phyloP scores from a whole-genome alignment of 805 yeast genomes.

The Pichia eremophila region DNA sequence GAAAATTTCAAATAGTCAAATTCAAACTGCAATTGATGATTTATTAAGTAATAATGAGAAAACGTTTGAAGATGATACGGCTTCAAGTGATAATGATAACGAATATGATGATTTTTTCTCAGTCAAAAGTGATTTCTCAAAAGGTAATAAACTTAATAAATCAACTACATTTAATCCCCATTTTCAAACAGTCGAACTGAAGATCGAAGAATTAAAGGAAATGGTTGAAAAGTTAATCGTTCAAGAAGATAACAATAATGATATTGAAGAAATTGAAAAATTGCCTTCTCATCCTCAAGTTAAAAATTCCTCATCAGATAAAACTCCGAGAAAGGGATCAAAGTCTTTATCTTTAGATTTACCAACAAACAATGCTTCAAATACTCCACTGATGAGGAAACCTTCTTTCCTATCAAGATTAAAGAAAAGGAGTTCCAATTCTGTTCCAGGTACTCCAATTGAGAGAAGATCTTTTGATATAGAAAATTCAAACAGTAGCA shows the following conservation, averaged over 20 bases:
- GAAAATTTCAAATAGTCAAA: not conserved
- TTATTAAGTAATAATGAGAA: not conserved
- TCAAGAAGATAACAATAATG: not conserved
- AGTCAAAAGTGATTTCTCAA: not conserved
- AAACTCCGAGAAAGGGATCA: not conserved
- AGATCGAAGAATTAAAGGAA: not conserved
- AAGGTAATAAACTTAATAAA: too few relatives aligned
- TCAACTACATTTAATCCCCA: not conserved
- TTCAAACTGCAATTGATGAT: not conserved
- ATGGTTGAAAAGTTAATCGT: not conserved
- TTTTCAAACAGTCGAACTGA: not conserved
- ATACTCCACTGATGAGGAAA: not conserved
- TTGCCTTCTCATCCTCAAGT: not conserved
- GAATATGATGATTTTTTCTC: not conserved
- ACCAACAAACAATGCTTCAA: not conserved
- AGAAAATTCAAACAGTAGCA: not conserved
- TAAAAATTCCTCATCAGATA: not conserved
- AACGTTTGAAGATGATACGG: not conserved
- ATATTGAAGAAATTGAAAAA: not conserved
- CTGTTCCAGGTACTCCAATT: not conserved
- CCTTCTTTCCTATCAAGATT: conserved; percentile 5
- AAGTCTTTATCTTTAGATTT: not conserved
- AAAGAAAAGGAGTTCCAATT: conserved; percentile 1
- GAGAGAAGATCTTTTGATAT: not conserved
- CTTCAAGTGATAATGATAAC: not conserved